phyloP scores from a whole-genome alignment of 1,139 yeast species.

The Wickerhamiella infanticola region DNA sequence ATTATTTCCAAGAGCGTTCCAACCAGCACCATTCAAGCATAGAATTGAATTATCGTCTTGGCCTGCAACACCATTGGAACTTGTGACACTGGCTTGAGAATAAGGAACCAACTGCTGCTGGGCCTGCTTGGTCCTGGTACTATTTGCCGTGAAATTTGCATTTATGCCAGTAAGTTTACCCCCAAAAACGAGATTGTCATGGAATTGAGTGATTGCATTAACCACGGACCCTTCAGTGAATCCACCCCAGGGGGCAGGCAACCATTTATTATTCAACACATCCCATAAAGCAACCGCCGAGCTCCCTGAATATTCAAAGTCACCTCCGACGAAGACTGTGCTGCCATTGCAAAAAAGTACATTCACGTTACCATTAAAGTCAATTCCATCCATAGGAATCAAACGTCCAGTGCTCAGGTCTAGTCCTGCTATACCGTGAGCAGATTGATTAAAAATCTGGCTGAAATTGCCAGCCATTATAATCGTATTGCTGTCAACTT shows the following conservation, averaged over 20 bases:
- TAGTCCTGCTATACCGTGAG: slow-evolving; percentile 39
- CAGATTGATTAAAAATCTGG: slow-evolving; percentile 4
- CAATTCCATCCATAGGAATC: slow-evolving; percentile 26
- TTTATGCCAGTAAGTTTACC: slow-evolving; percentile 48
- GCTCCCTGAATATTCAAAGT: slow-evolving; percentile 40
- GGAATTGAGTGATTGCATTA: slow-evolving; percentile 45
- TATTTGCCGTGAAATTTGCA: slow-evolving; percentile 19
- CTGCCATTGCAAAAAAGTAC: slow-evolving; percentile 36
- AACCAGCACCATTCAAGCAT: slow-evolving; percentile 57
- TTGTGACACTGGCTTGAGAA: slow-evolving; percentile 42
- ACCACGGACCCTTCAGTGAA: slow-evolving; percentile 47
- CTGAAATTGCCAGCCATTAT: slow-evolving; percentile 33
- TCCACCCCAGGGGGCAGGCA: slow-evolving; percentile 57
- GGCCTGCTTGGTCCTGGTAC: slow-evolving; percentile 19
- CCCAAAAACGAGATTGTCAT: slow-evolving; percentile 51
- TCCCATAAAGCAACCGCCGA: slow-evolving; percentile 58
- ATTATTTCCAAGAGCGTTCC: slow-evolving; percentile 25
- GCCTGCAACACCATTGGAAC: slow-evolving; percentile 24
- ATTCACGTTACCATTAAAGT: slow-evolving; percentile 33
- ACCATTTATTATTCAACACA: slow-evolving; percentile 29
- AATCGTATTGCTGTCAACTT: slow-evolving; percentile 23
- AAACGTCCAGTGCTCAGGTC: slow-evolving; percentile 34
- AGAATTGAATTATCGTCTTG: slow-evolving; percentile 31
- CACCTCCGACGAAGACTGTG: slow-evolving; percentile 67
- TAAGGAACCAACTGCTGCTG: slow-evolving; percentile 44